Base-by-base conservation (phyloP, 2,329 filamentous ascomycete genomes). In the Fusarium tuaranense region DNA sequence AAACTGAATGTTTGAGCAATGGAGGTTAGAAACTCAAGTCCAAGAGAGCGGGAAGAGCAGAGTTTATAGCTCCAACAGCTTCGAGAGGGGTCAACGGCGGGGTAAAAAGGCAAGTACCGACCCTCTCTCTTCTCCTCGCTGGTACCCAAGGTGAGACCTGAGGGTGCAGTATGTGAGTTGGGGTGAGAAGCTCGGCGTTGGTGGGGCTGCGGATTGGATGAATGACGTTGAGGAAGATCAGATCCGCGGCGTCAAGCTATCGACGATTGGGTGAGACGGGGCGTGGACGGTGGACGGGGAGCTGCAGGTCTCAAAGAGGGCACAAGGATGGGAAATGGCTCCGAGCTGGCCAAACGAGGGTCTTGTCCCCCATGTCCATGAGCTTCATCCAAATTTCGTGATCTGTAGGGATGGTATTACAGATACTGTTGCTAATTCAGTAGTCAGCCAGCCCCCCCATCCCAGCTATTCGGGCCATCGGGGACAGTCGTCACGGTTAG, bases 191-290 rank as follows among this genome's bases (percentile, higher is more conserved):
- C 67, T 61, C 55, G 55, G 32, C 34, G 76, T 55, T 70, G 73
- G 78, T 78, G 80, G 79, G 78, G 74, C 67, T 46, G 69, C 68
- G 69, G 69, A 72, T 78, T 78, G 71, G 76, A 78, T 81, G 79
- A 81, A 78, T 81, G 79, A 81, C 78, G 76, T 79, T 79, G 70
- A 72, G 68, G 57, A 75, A 59, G 60, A 64, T 68, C 66, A 68
- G 48, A 72, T 67, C 67, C 64, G 72, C 41, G 63, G 70, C 58
- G 72, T 67, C 58, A 57, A 36, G 46, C 67, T 69, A 60, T 64
- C 65, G 68, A 70, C 63, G 64, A 67, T 75, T 72, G 67, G 73
- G 57, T 32, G 51, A 65, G 58, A 46, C 48, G 58, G 58, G 64
- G 64, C 34, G 51, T 63, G 25, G 63, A 68, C 27, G 18, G 34